These are phyloP conservation scores for Colletotrichum trifolii DNA, from an alignment of 2,329 filamentous ascomycete species.

Conservation along the genomic window DNA sequence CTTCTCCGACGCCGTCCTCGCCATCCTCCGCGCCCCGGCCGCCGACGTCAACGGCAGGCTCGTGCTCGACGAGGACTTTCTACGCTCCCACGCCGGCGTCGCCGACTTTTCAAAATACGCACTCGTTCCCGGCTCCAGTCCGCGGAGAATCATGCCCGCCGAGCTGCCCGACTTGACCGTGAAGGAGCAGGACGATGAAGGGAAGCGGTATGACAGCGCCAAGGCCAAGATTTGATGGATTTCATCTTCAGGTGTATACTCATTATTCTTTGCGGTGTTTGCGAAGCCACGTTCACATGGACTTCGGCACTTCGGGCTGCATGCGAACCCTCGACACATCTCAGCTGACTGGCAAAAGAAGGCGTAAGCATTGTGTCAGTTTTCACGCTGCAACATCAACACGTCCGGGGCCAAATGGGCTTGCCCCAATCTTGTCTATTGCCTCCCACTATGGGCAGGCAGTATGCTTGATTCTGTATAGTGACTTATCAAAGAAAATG, in stretches of 20 bases:
- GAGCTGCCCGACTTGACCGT: constrained; percentile 77
- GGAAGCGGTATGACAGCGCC: constrained; percentile 74
- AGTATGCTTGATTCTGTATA: constrained; percentile 32
- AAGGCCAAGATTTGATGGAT: constrained; percentile 48
- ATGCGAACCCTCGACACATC: too few relatives aligned
- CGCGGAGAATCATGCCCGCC: constrained; percentile 82
- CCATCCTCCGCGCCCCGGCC: constrained; percentile 72
- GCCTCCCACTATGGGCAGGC: constrained; percentile 18
- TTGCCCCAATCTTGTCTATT: constrained; percentile 28
- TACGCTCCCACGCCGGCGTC: constrained; percentile 71
- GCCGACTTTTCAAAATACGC: constrained; percentile 79
- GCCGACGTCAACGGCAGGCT: constrained; percentile 75
- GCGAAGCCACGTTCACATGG: too few relatives aligned
- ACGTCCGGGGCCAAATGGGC: not conserved
- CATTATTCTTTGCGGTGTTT: too few relatives aligned
- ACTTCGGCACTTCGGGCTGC: too few relatives aligned
- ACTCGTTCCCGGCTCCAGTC: constrained; percentile 70
- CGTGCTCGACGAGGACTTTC: constrained; percentile 83
- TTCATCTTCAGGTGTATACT: too few relatives aligned
- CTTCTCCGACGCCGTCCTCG: constrained; percentile 83
- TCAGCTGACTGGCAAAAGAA: too few relatives aligned
- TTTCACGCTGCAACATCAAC: too few relatives aligned
- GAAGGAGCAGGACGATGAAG: constrained; percentile 83
- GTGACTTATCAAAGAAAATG: constrained; percentile 32
- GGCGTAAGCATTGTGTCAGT: too few relatives aligned